Evolutionary conservation across 352 stramenopile genomes (phyloP), one percentile per base, ranked within the genome.

Genomic region (Poterioochromonas sp.): DNA sequence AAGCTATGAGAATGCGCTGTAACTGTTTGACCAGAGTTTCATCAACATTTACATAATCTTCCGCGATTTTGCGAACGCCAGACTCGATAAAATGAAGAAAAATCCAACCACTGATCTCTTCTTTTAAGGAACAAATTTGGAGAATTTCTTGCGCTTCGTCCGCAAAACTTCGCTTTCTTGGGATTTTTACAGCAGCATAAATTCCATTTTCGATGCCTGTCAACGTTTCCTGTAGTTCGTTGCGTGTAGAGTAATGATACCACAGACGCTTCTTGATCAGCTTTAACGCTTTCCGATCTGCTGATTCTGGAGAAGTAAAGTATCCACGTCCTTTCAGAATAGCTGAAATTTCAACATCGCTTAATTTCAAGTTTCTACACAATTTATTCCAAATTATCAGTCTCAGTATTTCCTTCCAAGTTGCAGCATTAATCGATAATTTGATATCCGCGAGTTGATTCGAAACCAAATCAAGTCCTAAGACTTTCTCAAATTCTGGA

Each of bases 321-420:
- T 32, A 73, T 44, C 63, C 63, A n/a, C 63, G 8, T 44, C 63
- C 63, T 51, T 69, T 69, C 20, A 73, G 29, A 5, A 73, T 44
- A 5, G 29, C 32, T 29, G 63, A 44, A 73, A 73, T 43, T 29
- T 73, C 63, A 5, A 51, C 5, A 29, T 73, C 63, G 8, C 11
- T 73, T 41, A 41, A 41, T 18, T 22, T 22, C 8, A 8, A 41
- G 15, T 69, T 22, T 35, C 26, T 35, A 41, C 29, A 8, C 15
- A 35, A 69, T 22, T 35, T 41, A 41, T 15, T 69, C 29, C 5
- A 18, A 8, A 69, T 35, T 41, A 69, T 22, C 15, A 69, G 29
- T 18, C 60, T 8, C 26, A 22, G 5, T 8, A 69, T 69, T 32
- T 73, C 63, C 29, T 29, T 44, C 63, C 63, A 73, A 29, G 63